Evolutionary conservation across 2,329 filamentous ascomycete genomes (phyloP).

Genomic region (Aureobasidium pullulans): DNA sequence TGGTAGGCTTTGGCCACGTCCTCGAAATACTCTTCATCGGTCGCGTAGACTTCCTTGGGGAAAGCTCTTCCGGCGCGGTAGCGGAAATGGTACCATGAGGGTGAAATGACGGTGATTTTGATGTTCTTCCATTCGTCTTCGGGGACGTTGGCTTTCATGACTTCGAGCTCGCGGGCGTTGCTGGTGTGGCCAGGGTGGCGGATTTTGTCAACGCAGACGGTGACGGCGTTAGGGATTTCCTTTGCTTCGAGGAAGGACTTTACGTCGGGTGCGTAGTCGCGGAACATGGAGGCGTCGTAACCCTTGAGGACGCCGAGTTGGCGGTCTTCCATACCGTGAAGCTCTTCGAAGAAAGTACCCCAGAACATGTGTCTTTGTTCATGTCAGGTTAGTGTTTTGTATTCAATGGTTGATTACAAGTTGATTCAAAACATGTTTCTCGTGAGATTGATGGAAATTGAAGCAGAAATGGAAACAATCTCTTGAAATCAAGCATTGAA

Average conservation of each 20-base stretch:
- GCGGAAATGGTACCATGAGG: conserved; percentile 61
- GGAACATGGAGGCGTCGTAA: conserved; percentile 47
- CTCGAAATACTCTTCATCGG: conserved; percentile 35
- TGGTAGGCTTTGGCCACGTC: conserved; percentile 36
- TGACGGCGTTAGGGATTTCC: conserved; percentile 46
- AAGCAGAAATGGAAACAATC: neutral
- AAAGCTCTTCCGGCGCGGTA: conserved; percentile 42
- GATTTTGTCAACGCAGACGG: conserved; percentile 49
- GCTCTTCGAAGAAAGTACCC: conserved; percentile 48
- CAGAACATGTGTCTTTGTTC: conserved; percentile 40
- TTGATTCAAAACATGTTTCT: neutral
- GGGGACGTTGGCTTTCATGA: conserved; percentile 49
- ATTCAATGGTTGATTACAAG: too few species aligned
- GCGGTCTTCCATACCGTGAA: conserved; percentile 48
- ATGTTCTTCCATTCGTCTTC: conserved; percentile 54
- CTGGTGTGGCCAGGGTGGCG: conserved; percentile 44
- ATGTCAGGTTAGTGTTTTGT: neutral
- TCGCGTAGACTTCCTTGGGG: conserved; percentile 34
- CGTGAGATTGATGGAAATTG: neutral
- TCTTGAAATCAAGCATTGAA: neutral
- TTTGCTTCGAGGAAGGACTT: conserved; percentile 50
- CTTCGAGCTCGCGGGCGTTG: conserved; percentile 49
- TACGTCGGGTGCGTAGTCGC: conserved; percentile 51
- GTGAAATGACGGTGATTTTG: conserved; percentile 61
- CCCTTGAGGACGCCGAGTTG: conserved; percentile 45